These are phyloP conservation scores for Tinospora cordifolia DNA, from an alignment of 164 flowering plant genomes.

Conservation along the genomic window DNA sequence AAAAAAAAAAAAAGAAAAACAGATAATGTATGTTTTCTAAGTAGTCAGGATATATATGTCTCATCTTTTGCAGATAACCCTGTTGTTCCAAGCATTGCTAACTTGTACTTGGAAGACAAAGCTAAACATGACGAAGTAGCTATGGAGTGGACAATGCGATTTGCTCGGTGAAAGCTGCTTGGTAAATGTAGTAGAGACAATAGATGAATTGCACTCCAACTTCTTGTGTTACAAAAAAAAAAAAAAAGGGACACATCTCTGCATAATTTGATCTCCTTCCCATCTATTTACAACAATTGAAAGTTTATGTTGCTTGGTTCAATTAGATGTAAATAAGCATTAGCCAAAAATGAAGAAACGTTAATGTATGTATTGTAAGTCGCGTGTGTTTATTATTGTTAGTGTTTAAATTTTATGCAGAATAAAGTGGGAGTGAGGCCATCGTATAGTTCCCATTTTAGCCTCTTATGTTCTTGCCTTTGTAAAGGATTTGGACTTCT, in stretches of 20 bases:
- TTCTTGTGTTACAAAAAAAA: neutral
- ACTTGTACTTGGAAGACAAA: conserved; percentile 59
- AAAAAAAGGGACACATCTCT: neutral
- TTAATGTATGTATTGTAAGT: neutral
- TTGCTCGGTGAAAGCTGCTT: conserved; percentile 48
- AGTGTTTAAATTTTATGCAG: no score
- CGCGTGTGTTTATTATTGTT: no score
- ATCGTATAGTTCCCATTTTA: no score
- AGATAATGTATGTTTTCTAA: neutral
- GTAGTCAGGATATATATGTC: neutral
- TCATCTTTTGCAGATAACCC: conserved; percentile 62
- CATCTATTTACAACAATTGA: neutral
- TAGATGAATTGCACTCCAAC: neutral
- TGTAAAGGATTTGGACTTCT: no score
- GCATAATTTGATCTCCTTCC: neutral
- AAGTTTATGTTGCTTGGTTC: neutral
- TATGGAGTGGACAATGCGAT: conserved; percentile 84
- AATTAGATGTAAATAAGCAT: neutral
- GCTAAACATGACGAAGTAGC: conserved; percentile 72
- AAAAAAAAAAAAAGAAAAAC: no score
- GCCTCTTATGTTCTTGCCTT: no score
- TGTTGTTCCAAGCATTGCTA: conserved; percentile 59
- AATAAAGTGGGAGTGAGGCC: no score
- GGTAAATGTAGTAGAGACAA: neutral
- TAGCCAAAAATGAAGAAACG: neutral